phyloP scores from a whole-genome alignment of 2,329 filamentous ascomycete genomes.

The Aspergillus jensenii region DNA sequence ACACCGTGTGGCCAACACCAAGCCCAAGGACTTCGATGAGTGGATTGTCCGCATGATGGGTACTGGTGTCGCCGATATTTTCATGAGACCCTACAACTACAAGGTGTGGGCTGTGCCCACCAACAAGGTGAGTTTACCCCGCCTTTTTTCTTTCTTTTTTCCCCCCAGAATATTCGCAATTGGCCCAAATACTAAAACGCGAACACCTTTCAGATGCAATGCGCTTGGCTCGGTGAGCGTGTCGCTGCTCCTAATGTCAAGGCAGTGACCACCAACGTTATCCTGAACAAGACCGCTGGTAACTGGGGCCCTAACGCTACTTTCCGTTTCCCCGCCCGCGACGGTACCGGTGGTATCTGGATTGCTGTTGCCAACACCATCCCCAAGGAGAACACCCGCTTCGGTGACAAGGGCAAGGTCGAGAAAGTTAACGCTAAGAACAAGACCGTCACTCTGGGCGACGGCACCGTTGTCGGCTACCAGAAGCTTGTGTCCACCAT shows the following conservation, averaged over 20 bases:
- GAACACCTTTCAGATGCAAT: slow-evolving; percentile 77
- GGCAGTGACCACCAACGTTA: slow-evolving; percentile 87
- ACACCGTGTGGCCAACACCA: slow-evolving; percentile 79
- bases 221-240: slow-evolving; percentile 96
- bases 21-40: slow-evolving; percentile 96
- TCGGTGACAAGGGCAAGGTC: slow-evolving; percentile 81
- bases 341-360: slow-evolving; percentile 98
- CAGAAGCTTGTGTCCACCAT: slow-evolving; percentile 94
- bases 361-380: slow-evolving; percentile 93
- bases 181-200: slow-evolving; percentile 7
- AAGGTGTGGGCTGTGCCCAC: slow-evolving; percentile 99
- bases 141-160: not conserved
- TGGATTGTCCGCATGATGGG: slow-evolving; percentile 96
- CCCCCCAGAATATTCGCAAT: not conserved
- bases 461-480: slow-evolving; percentile 88
- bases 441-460: slow-evolving; percentile 77
- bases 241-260: slow-evolving; percentile 96
- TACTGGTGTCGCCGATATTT: slow-evolving; percentile 83
- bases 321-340: slow-evolving; percentile 94
- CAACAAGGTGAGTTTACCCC: slow-evolving; percentile 68
- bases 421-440: slow-evolving; percentile 81
- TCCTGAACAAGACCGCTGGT: slow-evolving; percentile 91
- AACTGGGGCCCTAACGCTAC: slow-evolving; percentile 98
- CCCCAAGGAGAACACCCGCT: slow-evolving; percentile 86
- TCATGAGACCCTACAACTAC: slow-evolving; percentile 99